phyloP scores from a whole-genome alignment of 371 early-diverging fungal genomes.

The Rhizopus sp. region DNA sequence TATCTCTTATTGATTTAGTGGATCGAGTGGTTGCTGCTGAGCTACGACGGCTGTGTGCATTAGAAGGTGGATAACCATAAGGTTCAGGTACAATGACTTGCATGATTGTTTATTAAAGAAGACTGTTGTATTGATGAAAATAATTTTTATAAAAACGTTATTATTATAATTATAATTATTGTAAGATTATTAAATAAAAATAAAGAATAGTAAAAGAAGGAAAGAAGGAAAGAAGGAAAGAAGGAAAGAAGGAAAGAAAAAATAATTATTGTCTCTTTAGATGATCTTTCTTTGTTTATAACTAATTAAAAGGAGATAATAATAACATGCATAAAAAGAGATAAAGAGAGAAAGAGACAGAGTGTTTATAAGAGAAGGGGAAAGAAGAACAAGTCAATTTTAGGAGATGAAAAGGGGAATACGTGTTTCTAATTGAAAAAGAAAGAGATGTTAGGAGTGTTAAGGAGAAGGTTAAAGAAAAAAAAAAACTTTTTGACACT shows the following conservation, averaged over 20 bases:
- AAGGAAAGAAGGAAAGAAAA: no score
- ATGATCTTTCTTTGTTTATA: no score
- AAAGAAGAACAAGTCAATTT: not conserved
- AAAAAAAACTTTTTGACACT: slow-evolving; percentile 6
- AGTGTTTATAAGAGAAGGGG: not conserved
- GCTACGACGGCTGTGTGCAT: slow-evolving; percentile 28
- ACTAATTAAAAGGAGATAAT: no score
- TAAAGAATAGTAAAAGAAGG: slow-evolving; percentile 1
- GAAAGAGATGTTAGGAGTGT: not conserved
- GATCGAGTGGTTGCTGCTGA: slow-evolving; percentile 37
- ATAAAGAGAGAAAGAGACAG: slow-evolving; percentile 1
- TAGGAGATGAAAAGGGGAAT: not conserved
- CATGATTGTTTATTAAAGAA: slow-evolving; percentile 18
- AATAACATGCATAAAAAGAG: not conserved
- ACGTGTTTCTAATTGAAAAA: slow-evolving; percentile 1
- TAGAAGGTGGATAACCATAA: slow-evolving; percentile 21
- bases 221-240: not conserved
- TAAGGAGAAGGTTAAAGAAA: not conserved
- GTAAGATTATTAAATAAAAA: slow-evolving; percentile 6
- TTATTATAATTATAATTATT: not conserved
- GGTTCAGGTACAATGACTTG: slow-evolving; percentile 15
- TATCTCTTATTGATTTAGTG: slow-evolving; percentile 34
- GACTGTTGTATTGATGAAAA: not conserved
- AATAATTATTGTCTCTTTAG: no score
- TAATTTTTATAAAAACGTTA: not conserved